Base-by-base conservation (phyloP, 2,329 filamentous ascomycete genomes). In the Colletotrichum endophyticum region DNA sequence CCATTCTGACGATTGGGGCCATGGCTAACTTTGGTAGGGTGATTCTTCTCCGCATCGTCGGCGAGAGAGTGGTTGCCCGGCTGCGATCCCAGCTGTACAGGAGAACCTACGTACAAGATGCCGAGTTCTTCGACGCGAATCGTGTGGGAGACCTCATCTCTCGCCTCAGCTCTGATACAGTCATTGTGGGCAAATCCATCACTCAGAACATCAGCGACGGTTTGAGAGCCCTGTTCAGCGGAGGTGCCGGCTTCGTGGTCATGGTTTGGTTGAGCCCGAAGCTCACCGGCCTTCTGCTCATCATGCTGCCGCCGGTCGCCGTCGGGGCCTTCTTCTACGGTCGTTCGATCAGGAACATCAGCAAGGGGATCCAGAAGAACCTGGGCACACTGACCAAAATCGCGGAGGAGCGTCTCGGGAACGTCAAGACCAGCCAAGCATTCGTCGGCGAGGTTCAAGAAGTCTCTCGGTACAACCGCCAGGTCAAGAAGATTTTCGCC, bases 81-180 rank as follows among this genome's bases (percentile, higher is more conserved):
- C 89, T 99, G 72, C 92, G 97, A 77, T 96, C 96, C 19, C 94
- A 95, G 82, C 92, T 99, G 6, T 99, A 98, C 87, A 92, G 95
- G 79, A 92, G 94, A 78, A 99, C 97, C 0, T 98, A 98, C 80
- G 91, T 97, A n/a, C 97, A 99, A 84, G 97, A 99, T 84, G 97
- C 97, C 75, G 97, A 99, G 82, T 99, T 99, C 87, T 99, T 99
- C 82, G 97, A 99, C 83, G 97, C 97, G 53, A 99, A 99, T 86
- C 92, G 97, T 30, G 96, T 98, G 30, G 97, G 97, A 84, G 97
- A 99, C 83, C 88, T 99, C 80, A 98, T 99, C 82, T 99, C 96
- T 49, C 94, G 98, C 49, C 92, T 99, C 62, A 96, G 96, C 81
- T 98, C 96, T 3, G 98, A 99, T 84, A 98, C 97, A 1, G 95